phyloP scores from a whole-genome alignment of 2,329 filamentous ascomycete species.

The Ceratocystis colombiana region DNA sequence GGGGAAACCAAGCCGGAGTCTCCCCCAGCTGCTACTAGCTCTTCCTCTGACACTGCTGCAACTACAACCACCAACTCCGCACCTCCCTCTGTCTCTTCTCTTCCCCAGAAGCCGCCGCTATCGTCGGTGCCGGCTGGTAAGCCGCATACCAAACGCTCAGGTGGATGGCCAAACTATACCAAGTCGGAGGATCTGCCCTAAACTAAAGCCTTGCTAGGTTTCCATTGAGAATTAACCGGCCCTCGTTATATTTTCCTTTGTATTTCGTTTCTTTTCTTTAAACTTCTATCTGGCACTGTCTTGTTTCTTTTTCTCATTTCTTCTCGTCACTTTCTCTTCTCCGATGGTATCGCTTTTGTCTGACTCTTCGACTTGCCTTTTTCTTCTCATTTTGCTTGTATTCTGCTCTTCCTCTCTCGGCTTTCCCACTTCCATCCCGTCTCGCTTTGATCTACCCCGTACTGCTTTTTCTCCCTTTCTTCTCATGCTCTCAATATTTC shows the following conservation, averaged over 20 bases:
- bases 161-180: constrained; percentile 33
- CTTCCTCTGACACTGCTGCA: constrained; percentile 29
- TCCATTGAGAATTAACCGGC: too few species aligned
- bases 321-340: constrained; percentile 13
- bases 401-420: not conserved
- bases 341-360: not conserved
- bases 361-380: constrained; percentile 7
- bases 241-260: too few species aligned
- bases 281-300: not conserved
- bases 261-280: too few species aligned
- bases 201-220: constrained; percentile 27
- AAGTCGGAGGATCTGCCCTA: constrained; percentile 32
- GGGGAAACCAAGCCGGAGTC: constrained; percentile 34
- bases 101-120: constrained; percentile 23
- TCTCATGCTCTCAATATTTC: not conserved
- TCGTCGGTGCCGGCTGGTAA: constrained; percentile 32
- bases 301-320: constrained; percentile 2
- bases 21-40: constrained; percentile 28
- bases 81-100: constrained; percentile 29
- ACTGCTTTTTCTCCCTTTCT: not conserved
- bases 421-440: not conserved
- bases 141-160: constrained; percentile 33
- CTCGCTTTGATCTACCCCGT: too few species aligned
- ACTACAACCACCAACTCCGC: not conserved
- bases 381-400: not conserved